Conservation (phyloP, 1,284 basidiomycete species). For the Prillingera fragicola region DNA sequence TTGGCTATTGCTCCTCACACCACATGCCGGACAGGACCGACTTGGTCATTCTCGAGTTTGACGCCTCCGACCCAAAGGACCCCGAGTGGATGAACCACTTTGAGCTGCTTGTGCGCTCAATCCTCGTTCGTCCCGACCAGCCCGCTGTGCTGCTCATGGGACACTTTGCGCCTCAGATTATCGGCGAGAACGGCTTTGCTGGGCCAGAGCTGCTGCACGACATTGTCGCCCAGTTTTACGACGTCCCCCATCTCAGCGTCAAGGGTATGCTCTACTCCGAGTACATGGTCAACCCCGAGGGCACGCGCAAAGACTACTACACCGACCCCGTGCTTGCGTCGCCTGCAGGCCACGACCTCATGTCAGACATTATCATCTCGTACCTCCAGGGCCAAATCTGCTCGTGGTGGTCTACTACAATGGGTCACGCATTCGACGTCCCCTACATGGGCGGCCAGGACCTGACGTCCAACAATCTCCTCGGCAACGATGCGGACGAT, state of each 20-base stretch:
- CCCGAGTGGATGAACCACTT: slow-evolving; percentile 70
- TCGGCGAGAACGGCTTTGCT: slow-evolving; percentile 68
- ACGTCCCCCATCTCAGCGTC: slow-evolving; percentile 74
- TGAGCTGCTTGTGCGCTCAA: slow-evolving; percentile 80
- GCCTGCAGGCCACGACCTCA: slow-evolving; percentile 68
- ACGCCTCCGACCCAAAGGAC: slow-evolving; percentile 74
- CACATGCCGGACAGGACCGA: slow-evolving; percentile 88
- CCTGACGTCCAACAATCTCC: neutral
- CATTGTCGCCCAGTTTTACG: slow-evolving; percentile 87
- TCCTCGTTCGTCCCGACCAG: slow-evolving; percentile 77
- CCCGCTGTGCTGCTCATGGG: slow-evolving; percentile 86
- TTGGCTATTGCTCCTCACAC: slow-evolving; percentile 82
- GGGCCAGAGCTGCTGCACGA: slow-evolving; percentile 84
- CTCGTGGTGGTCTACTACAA: slow-evolving; percentile 69
- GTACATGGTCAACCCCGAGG: slow-evolving; percentile 68
- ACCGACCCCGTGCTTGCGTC: slow-evolving; percentile 75
- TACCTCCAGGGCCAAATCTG: slow-evolving; percentile 86
- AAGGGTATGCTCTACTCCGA: slow-evolving; percentile 75
- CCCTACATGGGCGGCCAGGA: slow-evolving; percentile 49
- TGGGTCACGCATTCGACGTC: slow-evolving; percentile 60
- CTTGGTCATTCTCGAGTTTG: slow-evolving; percentile 87
- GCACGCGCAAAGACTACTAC: slow-evolving; percentile 64
- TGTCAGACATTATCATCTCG: slow-evolving; percentile 75
- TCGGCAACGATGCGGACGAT: slow-evolving; percentile 24
- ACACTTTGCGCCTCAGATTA: slow-evolving; percentile 80